Conservation (phyloP, 345 rosid genomes). For the Draba incana region DNA sequence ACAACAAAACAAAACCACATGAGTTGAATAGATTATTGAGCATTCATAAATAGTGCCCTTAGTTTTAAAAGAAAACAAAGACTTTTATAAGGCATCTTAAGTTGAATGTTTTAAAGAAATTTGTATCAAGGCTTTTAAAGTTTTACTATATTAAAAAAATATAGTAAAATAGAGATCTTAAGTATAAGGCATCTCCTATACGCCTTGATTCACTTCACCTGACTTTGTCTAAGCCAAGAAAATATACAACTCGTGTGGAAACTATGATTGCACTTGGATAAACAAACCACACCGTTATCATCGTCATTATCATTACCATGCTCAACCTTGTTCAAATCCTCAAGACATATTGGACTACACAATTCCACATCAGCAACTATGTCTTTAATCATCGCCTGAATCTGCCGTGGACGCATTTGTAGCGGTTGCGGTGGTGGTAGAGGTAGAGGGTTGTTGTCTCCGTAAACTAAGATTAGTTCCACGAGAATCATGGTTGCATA, state of each 20-base stretch:
- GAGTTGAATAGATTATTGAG: no score
- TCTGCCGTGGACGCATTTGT: neutral
- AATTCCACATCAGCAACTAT: constrained; percentile 18
- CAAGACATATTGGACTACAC: constrained; percentile 27
- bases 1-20: no score
- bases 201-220: no score
- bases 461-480: constrained; percentile 8
- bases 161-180: no score
- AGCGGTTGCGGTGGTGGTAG: constrained; percentile 6
- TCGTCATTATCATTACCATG: neutral
- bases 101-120: no score
- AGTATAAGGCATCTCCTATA: no score
- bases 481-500: constrained; percentile 2
- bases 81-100: no score
- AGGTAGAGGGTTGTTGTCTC: neutral
- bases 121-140: no score
- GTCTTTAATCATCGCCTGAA: neutral
- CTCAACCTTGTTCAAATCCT: constrained; percentile 21
- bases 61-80: no score
- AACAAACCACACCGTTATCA: constrained; percentile 3
- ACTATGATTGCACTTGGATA: constrained; percentile 17
- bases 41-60: no score
- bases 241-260: constrained; percentile 12
- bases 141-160: no score
- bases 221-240: constrained; percentile 21